phyloP scores from a whole-genome alignment of 1,139 yeast genomes.

The Nakaseomyces nivariensis region DNA sequence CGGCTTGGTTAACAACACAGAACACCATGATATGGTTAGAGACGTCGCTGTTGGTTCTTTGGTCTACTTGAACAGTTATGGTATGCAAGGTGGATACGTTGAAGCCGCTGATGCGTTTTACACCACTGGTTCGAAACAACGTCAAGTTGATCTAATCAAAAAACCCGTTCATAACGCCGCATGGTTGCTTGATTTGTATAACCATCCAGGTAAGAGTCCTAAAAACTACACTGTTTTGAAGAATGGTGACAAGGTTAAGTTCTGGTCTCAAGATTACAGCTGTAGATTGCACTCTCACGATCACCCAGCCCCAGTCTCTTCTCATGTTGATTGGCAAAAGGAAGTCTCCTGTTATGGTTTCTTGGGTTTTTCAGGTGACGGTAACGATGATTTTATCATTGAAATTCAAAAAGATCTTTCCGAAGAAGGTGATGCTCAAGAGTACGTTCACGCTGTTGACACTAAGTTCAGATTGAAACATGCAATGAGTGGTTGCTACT shows the following conservation, averaged over 20 bases:
- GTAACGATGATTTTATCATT: slow-evolving; percentile 88
- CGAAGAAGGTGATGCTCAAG: slow-evolving; percentile 47
- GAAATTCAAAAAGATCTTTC: slow-evolving; percentile 65
- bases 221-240: slow-evolving; percentile 48
- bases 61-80: slow-evolving; percentile 69
- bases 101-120: slow-evolving; percentile 83
- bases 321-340: slow-evolving; percentile 83
- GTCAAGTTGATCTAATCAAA: slow-evolving; percentile 86
- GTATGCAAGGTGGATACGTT: slow-evolving; percentile 86
- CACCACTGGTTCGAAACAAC: slow-evolving; percentile 90
- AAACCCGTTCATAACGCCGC: slow-evolving; percentile 78
- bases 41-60: slow-evolving; percentile 83
- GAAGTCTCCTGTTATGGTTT: slow-evolving; percentile 90
- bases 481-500: slow-evolving; percentile 79
- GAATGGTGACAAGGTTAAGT: slow-evolving; percentile 73
- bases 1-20: slow-evolving; percentile 55
- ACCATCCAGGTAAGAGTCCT: slow-evolving; percentile 35
- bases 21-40: slow-evolving; percentile 60
- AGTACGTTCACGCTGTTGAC: slow-evolving; percentile 63
- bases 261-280: slow-evolving; percentile 56
- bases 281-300: slow-evolving; percentile 95
- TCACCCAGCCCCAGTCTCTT: slow-evolving; percentile 85
- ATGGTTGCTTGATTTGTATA: slow-evolving; percentile 49
- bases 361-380: slow-evolving; percentile 87
- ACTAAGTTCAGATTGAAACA: slow-evolving; percentile 83